Evolutionary conservation across 1,284 basidiomycete genomes (phyloP).

Genomic region (Phylloporus sp.): DNA sequence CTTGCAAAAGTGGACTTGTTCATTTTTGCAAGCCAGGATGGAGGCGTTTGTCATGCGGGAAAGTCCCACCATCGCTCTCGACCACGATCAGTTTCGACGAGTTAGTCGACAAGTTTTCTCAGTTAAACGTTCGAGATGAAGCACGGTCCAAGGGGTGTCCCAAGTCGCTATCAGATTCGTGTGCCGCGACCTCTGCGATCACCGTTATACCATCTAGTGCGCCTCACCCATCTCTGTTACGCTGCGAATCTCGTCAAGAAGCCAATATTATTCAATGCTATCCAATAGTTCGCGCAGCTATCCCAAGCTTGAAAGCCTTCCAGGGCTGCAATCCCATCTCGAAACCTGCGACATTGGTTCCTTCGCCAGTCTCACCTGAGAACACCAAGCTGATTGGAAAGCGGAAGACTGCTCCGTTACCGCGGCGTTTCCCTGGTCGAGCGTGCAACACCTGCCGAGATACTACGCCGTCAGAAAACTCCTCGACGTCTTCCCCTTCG

Average conservation of each 20-base stretch:
- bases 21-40: background rate
- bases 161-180: conserved; percentile 10
- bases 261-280: no score
- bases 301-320: no score
- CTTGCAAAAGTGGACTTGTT: background rate
- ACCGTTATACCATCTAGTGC: conserved; percentile 21
- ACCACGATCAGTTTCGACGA: background rate
- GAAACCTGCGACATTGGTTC: no score
- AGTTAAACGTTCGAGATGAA: conserved; percentile 17
- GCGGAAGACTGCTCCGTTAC: conserved; percentile 21
- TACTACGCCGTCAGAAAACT: conserved; percentile 16
- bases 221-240: background rate
- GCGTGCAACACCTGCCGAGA: conserved; percentile 5
- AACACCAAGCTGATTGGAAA: background rate
- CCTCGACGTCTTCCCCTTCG: conserved; percentile 14
- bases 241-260: no score
- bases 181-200: conserved; percentile 16
- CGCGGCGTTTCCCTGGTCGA: conserved; percentile 9
- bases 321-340: no score
- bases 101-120: background rate
- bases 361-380: background rate
- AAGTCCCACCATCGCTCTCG: background rate
- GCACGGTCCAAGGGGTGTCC: background rate
- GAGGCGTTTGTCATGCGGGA: background rate
- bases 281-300: no score